Percentiles rank a stretch among this genome's conserved stretches.
Evolutionary conservation across 225 moss, liverwort and hornwort species (phyloP).

Genomic region (Pleurozium schreberi): DNA sequence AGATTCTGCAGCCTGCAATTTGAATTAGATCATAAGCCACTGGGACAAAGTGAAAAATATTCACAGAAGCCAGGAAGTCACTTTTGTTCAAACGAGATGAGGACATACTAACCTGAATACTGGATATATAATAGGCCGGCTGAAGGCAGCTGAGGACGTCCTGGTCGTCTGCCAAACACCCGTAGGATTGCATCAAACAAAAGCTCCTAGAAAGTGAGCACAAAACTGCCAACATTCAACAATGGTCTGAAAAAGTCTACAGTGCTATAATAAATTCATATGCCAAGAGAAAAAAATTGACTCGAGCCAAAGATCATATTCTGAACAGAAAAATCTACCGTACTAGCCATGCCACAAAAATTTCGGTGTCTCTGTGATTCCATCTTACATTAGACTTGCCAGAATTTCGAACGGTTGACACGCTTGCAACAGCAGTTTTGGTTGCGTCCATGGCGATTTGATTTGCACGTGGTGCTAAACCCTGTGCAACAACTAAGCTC

Average conservation of each 20-base stretch:
- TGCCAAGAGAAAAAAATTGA: neutral
- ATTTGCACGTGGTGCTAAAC: constrained; percentile 20
- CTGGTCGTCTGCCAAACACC: neutral
- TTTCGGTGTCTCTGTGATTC: neutral
- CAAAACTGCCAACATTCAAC: neutral
- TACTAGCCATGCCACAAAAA: neutral
- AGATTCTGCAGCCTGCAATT: neutral
- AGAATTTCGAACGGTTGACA: neutral
- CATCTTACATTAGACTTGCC: neutral
- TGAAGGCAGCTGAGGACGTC: neutral
- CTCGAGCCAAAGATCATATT: neutral
- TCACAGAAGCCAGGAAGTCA: neutral
- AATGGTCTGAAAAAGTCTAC: neutral
- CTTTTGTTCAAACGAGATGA: neutral
- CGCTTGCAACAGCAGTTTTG: neutral
- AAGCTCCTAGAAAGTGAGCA: neutral
- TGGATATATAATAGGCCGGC: constrained; percentile 20
- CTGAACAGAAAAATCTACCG: neutral
- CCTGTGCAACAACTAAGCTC: constrained; percentile 10
- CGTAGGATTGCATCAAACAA: neutral
- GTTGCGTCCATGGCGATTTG: constrained; percentile 1
- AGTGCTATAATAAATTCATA: neutral
- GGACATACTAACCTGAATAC: constrained; percentile 1
- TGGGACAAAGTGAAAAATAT: neutral
- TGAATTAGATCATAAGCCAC: neutral